These are phyloP conservation scores for Karstenula rhodostoma DNA, from an alignment of 2,329 filamentous ascomycete species.

Conservation along the genomic window DNA sequence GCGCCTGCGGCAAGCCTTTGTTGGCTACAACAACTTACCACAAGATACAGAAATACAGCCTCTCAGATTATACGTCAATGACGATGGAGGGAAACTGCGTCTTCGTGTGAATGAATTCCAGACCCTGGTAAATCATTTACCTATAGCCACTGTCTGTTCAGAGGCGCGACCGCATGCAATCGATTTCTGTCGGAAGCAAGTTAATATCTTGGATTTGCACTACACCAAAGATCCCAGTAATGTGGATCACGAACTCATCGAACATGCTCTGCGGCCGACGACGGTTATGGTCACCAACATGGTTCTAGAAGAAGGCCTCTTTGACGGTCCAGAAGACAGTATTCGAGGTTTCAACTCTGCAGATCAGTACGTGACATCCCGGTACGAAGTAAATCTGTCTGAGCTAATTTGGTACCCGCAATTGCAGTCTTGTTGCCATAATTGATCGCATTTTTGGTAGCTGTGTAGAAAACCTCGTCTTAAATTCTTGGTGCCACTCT, in stretches of 20 bases:
- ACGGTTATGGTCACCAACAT: neutral
- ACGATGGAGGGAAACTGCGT: neutral
- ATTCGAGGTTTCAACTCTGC: neutral
- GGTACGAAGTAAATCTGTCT: neutral
- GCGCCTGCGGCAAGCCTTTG: slow-evolving; percentile 4
- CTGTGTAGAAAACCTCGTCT: neutral
- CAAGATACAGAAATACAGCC: neutral
- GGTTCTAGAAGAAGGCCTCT: too few species aligned
- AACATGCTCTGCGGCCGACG: neutral
- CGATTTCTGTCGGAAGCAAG: neutral
- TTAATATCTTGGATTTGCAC: slow-evolving; percentile 1
- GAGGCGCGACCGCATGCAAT: slow-evolving; percentile 4
- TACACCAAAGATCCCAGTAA: neutral
- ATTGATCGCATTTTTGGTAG: slow-evolving; percentile 3
- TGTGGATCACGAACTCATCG: neutral
- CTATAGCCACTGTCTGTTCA: slow-evolving; percentile 12
- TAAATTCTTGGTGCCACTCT: neutral
- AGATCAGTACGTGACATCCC: slow-evolving; percentile 5
- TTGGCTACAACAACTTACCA: slow-evolving; percentile 4
- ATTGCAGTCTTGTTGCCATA: neutral
- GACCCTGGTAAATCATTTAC: neutral
- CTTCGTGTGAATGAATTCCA: slow-evolving; percentile 8
- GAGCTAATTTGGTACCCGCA: neutral
- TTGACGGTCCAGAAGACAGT: neutral
- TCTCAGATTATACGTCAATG: neutral